Evolutionary conservation across 352 stramenopile species (phyloP).

Genomic region (Bremia lactucae): DNA sequence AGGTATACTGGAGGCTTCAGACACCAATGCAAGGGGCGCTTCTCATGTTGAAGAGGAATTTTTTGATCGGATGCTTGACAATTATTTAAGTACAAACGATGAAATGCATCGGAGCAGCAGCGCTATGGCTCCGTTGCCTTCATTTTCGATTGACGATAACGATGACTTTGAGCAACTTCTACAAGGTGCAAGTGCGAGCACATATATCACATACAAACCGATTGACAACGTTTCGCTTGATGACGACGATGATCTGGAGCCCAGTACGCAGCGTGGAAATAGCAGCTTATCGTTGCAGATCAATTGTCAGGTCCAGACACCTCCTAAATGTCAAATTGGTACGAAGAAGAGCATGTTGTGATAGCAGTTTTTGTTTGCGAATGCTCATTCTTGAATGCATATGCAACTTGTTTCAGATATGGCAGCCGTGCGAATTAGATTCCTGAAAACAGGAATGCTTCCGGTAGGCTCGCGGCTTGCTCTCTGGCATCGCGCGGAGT

Average conservation of each 20-base stretch:
- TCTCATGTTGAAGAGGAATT: too few relatives aligned
- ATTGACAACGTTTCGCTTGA: slow-evolving; percentile 27
- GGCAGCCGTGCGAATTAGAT: slow-evolving; percentile 17
- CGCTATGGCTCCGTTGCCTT: background rate
- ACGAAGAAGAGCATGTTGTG: too few relatives aligned
- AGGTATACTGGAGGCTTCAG: slow-evolving; percentile 1
- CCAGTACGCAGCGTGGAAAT: slow-evolving; percentile 49
- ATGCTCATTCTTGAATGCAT: slow-evolving; percentile 2
- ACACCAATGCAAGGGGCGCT: too few relatives aligned
- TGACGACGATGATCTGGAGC: slow-evolving; percentile 44
- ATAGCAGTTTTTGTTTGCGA: background rate
- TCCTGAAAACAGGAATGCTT: slow-evolving; percentile 28
- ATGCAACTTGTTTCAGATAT: too few relatives aligned
- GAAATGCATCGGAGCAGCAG: background rate
- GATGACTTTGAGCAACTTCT: slow-evolving; percentile 17
- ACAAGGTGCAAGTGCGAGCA: slow-evolving; percentile 1
- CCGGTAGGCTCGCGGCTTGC: slow-evolving; percentile 30
- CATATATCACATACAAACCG: background rate
- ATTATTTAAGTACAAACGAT: background rate
- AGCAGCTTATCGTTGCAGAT: slow-evolving; percentile 50
- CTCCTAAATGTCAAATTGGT: slow-evolving; percentile 21
- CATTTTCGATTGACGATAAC: slow-evolving; percentile 15
- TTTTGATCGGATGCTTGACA: slow-evolving; percentile 10
- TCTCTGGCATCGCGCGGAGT: slow-evolving; percentile 47
- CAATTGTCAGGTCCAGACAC: slow-evolving; percentile 40